These are phyloP conservation scores for Boletus subparvulus DNA, from an alignment of 768 basidiomycete species.

Conservation along the genomic window DNA sequence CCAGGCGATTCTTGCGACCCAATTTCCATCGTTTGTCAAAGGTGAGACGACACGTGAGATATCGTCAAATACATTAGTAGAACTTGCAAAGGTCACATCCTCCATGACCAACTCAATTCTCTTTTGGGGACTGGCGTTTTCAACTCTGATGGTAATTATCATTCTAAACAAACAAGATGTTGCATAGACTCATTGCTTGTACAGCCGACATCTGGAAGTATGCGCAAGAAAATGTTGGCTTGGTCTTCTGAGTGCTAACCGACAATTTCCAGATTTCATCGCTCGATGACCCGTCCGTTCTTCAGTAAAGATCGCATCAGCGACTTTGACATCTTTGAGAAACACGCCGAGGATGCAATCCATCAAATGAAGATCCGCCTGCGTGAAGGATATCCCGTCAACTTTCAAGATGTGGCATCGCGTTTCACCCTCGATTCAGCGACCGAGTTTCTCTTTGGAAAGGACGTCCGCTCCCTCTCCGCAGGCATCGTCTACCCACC, in stretches of 20 bases:
- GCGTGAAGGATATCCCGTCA: constrained; percentile 38
- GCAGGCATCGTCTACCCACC: constrained; percentile 39
- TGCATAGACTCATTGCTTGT: neutral
- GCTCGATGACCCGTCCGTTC: constrained; percentile 44
- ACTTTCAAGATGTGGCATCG: constrained; percentile 43
- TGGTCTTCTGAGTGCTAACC: neutral
- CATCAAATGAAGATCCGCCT: constrained; percentile 34
- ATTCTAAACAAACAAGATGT: neutral
- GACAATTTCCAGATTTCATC: constrained; percentile 35
- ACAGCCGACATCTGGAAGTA: constrained; percentile 41
- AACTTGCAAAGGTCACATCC: constrained; percentile 20
- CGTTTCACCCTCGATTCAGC: constrained; percentile 59
- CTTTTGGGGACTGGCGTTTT: constrained; percentile 40
- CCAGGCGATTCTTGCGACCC: constrained; percentile 38
- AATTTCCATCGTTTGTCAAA: constrained; percentile 38
- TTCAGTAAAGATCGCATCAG: constrained; percentile 39
- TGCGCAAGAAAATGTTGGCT: neutral
- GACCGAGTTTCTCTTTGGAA: constrained; percentile 55
- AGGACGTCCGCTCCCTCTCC: constrained; percentile 35
- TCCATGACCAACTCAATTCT: constrained; percentile 25
- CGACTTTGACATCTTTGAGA: constrained; percentile 42
- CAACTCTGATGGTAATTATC: constrained; percentile 39
- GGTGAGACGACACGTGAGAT: constrained; percentile 17
- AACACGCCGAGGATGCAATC: constrained; percentile 35
- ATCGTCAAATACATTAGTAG: neutral